Percentiles rank a stretch among this genome's conserved stretches.
These are phyloP conservation scores for Fusarium sp. DNA, from an alignment of 2,329 filamentous ascomycete species.

Conservation along the genomic window DNA sequence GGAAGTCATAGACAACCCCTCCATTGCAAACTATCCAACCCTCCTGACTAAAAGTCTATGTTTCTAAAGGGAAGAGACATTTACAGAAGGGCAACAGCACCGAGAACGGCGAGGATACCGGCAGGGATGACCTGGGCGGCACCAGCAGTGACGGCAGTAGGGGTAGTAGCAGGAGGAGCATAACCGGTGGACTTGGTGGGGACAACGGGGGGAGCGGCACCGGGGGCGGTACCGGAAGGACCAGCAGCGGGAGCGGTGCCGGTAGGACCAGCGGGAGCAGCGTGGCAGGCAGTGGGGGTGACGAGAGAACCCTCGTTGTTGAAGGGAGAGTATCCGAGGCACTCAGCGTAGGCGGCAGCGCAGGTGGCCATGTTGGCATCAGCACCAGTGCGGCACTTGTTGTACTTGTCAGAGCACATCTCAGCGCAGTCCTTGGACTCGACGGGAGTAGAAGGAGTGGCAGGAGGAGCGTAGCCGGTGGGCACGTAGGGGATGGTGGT, in stretches of 20 bases:
- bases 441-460: slow-evolving; percentile 33
- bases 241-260: slow-evolving; percentile 31
- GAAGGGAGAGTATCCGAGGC: slow-evolving; percentile 22
- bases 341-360: slow-evolving; percentile 7
- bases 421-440: slow-evolving; percentile 31
- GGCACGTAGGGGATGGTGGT: slow-evolving; percentile 37
- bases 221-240: no score
- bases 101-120: slow-evolving; percentile 44
- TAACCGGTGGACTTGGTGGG: slow-evolving; percentile 14
- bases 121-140: slow-evolving; percentile 41
- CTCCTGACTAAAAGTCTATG: not conserved
- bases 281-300: slow-evolving; percentile 15
- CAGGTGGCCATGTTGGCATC: slow-evolving; percentile 12
- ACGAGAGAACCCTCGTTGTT: slow-evolving; percentile 1
- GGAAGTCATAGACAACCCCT: not conserved
- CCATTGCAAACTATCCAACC: not conserved
- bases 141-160: slow-evolving; percentile 33
- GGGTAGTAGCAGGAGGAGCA: slow-evolving; percentile 13
- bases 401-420: slow-evolving; percentile 4
- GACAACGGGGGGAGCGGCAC: slow-evolving; percentile 31
- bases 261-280: slow-evolving; percentile 21
- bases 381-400: not conserved
- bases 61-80: not conserved
- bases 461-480: slow-evolving; percentile 20
- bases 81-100: slow-evolving; percentile 46